Evolutionary conservation across 2,329 filamentous ascomycete species (phyloP).

Genomic region (Cladophialophora psammophila): DNA sequence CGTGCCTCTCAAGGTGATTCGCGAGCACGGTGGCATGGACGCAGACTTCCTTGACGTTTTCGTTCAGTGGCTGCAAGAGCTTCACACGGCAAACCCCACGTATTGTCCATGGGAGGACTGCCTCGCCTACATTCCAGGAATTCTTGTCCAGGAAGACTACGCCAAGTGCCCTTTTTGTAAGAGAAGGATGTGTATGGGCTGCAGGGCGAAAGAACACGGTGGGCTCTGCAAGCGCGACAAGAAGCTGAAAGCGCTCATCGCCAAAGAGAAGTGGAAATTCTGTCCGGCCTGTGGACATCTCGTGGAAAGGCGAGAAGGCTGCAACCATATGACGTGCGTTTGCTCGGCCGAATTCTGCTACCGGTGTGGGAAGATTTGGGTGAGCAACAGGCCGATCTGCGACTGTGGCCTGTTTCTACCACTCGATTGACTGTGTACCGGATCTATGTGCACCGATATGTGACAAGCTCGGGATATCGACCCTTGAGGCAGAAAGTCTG

Average conservation of each 20-base stretch:
- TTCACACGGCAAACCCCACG: slow-evolving; percentile 11
- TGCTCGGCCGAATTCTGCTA: slow-evolving; percentile 34
- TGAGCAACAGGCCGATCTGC: background rate
- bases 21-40: slow-evolving; percentile 4
- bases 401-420: background rate
- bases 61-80: slow-evolving; percentile 11
- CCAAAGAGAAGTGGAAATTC: slow-evolving; percentile 28
- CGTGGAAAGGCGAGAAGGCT: slow-evolving; percentile 31
- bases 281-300: slow-evolving; percentile 33
- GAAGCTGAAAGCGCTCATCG: slow-evolving; percentile 19
- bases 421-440: background rate
- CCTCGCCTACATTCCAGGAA: slow-evolving; percentile 9
- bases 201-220: slow-evolving; percentile 18
- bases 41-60: slow-evolving; percentile 5
- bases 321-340: slow-evolving; percentile 31
- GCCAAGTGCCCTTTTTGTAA: slow-evolving; percentile 18
- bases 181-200: slow-evolving; percentile 18
- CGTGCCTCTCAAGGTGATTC: slow-evolving; percentile 7
- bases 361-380: slow-evolving; percentile 16
- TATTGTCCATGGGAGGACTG: slow-evolving; percentile 27
- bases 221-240: slow-evolving; percentile 20
- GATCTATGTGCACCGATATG: background rate
- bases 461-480: background rate
- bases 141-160: slow-evolving; percentile 5
- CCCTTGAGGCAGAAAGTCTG: background rate